Evolutionary conservation across 495 filamentous ascomycete species (phyloP).

Genomic region (Pseudoneurospora amorphoporcata): DNA sequence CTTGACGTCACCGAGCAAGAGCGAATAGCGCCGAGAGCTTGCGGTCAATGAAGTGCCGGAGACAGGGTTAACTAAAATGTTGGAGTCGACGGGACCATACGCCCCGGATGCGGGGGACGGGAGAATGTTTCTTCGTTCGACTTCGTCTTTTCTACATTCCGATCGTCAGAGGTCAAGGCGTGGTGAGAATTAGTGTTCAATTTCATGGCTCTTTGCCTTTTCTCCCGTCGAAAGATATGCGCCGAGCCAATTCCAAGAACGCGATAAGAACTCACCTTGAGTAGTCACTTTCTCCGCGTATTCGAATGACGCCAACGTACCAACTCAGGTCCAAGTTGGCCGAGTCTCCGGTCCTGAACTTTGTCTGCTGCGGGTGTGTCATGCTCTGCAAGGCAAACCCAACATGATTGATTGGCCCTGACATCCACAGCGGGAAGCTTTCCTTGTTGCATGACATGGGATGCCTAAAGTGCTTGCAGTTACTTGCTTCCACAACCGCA

Average conservation of each 20-base stretch:
- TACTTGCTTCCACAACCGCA: background rate
- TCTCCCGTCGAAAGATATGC: background rate
- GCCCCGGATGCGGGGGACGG: slow-evolving; percentile 8
- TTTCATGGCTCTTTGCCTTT: background rate
- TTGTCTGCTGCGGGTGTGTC: background rate
- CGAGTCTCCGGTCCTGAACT: background rate
- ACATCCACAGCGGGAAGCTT: background rate
- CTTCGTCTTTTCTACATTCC: background rate
- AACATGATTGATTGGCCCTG: background rate
- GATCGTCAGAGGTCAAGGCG: background rate
- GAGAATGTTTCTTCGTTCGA: background rate
- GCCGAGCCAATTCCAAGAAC: background rate
- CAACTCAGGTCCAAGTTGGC: background rate
- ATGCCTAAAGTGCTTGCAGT: background rate
- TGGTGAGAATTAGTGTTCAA: background rate
- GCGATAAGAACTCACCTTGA: background rate
- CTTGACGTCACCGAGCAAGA: slow-evolving; percentile 11
- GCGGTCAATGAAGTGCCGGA: slow-evolving; percentile 7
- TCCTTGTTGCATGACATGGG: background rate
- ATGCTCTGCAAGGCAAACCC: background rate
- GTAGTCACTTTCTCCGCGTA: background rate
- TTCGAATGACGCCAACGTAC: background rate
- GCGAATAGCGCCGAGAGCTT: slow-evolving; percentile 2
- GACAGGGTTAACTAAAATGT: background rate
- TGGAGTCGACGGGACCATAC: background rate